Conservation (phyloP, 129 eudicot species). For the Flaveria linearis region DNA sequence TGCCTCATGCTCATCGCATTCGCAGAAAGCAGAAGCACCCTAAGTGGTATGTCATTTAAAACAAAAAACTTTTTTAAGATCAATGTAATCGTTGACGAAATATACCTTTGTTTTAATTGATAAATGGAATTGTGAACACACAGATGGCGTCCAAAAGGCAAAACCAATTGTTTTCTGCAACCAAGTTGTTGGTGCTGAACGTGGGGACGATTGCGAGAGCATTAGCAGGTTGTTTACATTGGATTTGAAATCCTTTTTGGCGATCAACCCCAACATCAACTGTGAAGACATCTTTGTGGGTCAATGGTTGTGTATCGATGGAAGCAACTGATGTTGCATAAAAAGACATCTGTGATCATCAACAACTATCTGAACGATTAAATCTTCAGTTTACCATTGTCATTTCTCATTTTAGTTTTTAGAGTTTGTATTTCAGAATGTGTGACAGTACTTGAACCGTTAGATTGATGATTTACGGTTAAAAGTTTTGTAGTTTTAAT, state of each 20-base stretch:
- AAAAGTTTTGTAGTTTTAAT: background rate
- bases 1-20: conserved; percentile 18
- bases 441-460: too few relatives aligned
- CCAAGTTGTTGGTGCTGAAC: conserved; percentile 28
- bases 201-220: conserved; percentile 31
- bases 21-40: conserved; percentile 24
- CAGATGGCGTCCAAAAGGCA: conserved; percentile 8
- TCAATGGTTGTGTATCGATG: conserved; percentile 38
- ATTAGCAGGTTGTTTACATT: conserved; percentile 25
- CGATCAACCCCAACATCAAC: conserved; percentile 39
- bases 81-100: background rate
- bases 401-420: too few relatives aligned
- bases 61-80: background rate
- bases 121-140: background rate
- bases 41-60: conserved; percentile 9
- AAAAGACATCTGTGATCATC: too few relatives aligned
- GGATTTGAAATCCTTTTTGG: conserved; percentile 21
- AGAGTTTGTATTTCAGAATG: background rate
- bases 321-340: background rate
- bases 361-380: background rate
- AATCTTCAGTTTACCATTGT: background rate
- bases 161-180: conserved; percentile 13
- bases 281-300: conserved; percentile 36
- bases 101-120: background rate
- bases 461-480: too few relatives aligned